Base-by-base conservation (phyloP, 2,329 filamentous ascomycete genomes). In the Colletotrichum agaves region DNA sequence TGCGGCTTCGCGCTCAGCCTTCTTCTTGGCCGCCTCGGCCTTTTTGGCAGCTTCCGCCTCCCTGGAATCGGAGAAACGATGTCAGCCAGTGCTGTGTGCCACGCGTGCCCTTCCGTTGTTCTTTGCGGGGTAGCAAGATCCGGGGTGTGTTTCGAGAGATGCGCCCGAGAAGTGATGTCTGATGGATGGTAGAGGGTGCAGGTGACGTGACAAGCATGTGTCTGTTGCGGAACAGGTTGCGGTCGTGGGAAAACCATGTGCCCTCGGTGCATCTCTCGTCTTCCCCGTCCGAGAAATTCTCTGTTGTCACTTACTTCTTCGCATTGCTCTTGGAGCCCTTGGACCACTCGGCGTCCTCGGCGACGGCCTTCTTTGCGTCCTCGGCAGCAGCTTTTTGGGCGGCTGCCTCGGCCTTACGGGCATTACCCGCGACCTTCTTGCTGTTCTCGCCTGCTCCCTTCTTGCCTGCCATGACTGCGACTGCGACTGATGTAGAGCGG, bases 341-440 rank as follows among this genome's bases (percentile, higher is more conserved):
- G 11, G 85, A 75, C 96, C 96, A 99, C 73, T 97, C 85, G 61
- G 87, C 85, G 4, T 90, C 87, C 75, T 98, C 95, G 31, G 79
- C 88, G 3, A 84, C 87, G 4, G 88, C 88, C 61, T 84, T 87
- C 80, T 90, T 90, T 41, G 86, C 82, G 43, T 93, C 87, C 67
- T 90, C 90, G 3, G 80, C 89, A 0, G 93, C 93, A 67, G 90
- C 86, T 81, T 98, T 98, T 63, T 87, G 82, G 8, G 93, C 92
- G 1, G 94, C 95, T 3, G 89, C 90, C 55, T 98, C 94, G 70
- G 94, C 94, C 85, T 99, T 98, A 81, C 93, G 88, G 70, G 94
- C 94, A 79, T 98, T 93, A 71, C 95, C 96, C 8, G 91, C 88
- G 3, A 83, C 93, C 84, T 98, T 98, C 82, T 97, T 98, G 78